Percentiles rank a stretch among this genome's conserved stretches.
These are phyloP conservation scores for Fusarium sp. DNA, from an alignment of 2,329 filamentous ascomycete genomes.

Conservation along the genomic window DNA sequence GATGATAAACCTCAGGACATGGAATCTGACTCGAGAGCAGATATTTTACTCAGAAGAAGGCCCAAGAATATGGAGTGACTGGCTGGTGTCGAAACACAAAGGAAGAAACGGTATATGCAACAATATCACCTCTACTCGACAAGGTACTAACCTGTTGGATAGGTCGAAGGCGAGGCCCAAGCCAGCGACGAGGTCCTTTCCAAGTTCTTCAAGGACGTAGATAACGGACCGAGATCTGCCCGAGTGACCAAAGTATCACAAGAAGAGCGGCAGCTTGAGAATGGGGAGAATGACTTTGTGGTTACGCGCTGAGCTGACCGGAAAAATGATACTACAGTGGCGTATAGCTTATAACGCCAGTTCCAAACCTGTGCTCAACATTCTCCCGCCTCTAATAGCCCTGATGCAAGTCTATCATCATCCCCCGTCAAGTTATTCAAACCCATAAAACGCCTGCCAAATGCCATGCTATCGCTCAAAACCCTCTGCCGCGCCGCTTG, in stretches of 20 bases:
- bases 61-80: constrained; percentile 60
- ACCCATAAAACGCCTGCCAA: neutral
- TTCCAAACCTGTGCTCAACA: neutral
- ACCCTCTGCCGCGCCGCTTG: constrained; percentile 65
- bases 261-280: constrained; percentile 69
- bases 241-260: constrained; percentile 79
- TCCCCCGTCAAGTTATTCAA: constrained; percentile 1
- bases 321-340: too few species aligned
- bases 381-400: neutral
- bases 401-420: neutral
- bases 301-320: constrained; percentile 53
- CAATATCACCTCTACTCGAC: neutral
- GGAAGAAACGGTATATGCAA: constrained; percentile 60
- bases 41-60: constrained; percentile 64
- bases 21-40: constrained; percentile 45
- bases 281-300: constrained; percentile 74
- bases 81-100: constrained; percentile 70
- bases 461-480: constrained; percentile 48
- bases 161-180: constrained; percentile 93
- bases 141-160: constrained; percentile 25
- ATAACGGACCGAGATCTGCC: constrained; percentile 76
- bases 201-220: constrained; percentile 77
- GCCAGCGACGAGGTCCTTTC: constrained; percentile 71
- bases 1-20: neutral
- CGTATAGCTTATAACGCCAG: neutral